Percentiles rank a stretch among this genome's conserved stretches.
These are phyloP conservation scores for Penicillium sp. DNA, from an alignment of 2,329 filamentous ascomycete species.

Conservation along the genomic window DNA sequence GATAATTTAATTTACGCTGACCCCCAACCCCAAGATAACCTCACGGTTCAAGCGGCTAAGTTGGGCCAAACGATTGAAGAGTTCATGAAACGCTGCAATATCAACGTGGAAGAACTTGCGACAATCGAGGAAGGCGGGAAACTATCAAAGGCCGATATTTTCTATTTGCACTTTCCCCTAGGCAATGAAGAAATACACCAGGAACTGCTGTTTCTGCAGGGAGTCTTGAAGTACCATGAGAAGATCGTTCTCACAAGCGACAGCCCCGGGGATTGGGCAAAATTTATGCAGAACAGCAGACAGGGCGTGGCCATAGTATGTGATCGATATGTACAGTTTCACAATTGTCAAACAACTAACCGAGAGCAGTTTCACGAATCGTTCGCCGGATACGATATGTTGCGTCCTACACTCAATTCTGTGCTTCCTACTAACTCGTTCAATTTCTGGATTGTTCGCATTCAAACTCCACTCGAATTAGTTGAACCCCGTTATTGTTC, in stretches of 20 bases:
- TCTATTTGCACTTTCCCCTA: slow-evolving; percentile 37
- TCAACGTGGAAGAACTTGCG: slow-evolving; percentile 32
- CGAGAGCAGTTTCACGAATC: slow-evolving; percentile 38
- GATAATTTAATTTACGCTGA: background rate
- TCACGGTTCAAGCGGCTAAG: background rate
- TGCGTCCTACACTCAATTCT: slow-evolving; percentile 26
- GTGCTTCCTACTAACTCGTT: slow-evolving; percentile 24
- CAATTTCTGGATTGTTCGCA: slow-evolving; percentile 38
- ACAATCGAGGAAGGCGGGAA: slow-evolving; percentile 18
- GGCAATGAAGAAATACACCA: slow-evolving; percentile 13
- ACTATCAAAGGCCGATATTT: slow-evolving; percentile 22
- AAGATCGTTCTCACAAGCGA: slow-evolving; percentile 31
- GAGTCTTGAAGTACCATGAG: slow-evolving; percentile 26
- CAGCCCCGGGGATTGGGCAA: slow-evolving; percentile 35
- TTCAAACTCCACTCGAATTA: slow-evolving; percentile 26
- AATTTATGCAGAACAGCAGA: slow-evolving; percentile 29
- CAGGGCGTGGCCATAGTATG: slow-evolving; percentile 38
- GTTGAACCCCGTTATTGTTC: slow-evolving; percentile 13
- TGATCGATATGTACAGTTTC: background rate
- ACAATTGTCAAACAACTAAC: background rate
- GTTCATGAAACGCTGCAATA: slow-evolving; percentile 18
- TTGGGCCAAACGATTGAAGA: background rate
- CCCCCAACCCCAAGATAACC: background rate
- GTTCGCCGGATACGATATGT: slow-evolving; percentile 29
- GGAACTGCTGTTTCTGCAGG: slow-evolving; percentile 29